Percentiles rank a stretch among this genome's conserved stretches.
Conservation (phyloP, 306 rosid genomes). For the Morella rubra region DNA sequence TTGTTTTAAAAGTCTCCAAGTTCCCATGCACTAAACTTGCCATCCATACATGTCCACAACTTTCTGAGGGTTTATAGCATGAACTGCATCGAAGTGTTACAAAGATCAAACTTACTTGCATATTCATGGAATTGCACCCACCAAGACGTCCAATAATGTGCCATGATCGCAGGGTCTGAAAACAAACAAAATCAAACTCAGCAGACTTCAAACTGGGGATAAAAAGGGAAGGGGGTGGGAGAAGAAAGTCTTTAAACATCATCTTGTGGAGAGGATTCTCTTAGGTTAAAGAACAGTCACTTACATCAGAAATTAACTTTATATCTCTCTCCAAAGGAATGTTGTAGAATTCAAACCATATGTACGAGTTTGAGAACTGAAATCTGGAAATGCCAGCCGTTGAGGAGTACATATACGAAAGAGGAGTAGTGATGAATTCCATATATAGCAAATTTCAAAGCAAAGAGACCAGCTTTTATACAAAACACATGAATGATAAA, state of each 20-base stretch:
- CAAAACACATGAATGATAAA: not conserved
- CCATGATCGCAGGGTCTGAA: slow-evolving; percentile 81
- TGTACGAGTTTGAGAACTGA: slow-evolving; percentile 74
- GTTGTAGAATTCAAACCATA: slow-evolving; percentile 90
- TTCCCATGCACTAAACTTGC: slow-evolving; percentile 8
- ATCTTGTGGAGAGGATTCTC: not conserved
- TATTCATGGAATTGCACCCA: slow-evolving; percentile 93
- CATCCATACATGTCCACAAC: not conserved
- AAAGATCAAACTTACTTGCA: slow-evolving; percentile 64
- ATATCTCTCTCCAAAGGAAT: slow-evolving; percentile 73
- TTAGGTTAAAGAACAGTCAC: slow-evolving; percentile 31
- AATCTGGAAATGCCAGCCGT: slow-evolving; percentile 54
- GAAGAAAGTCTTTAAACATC: not conserved
- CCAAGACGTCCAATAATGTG: slow-evolving; percentile 87
- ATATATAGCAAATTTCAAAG: slow-evolving; percentile 2
- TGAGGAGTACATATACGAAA: slow-evolving; percentile 2
- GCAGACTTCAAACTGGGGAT: not conserved
- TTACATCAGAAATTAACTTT: slow-evolving; percentile 74
- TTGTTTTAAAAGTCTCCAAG: not conserved
- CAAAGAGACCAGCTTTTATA: not conserved
- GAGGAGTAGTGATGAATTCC: slow-evolving; percentile 17
- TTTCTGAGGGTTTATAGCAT: not conserved
- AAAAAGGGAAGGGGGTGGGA: not conserved
- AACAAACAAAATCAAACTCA: slow-evolving; percentile 31
- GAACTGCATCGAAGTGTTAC: not conserved